phyloP scores from a whole-genome alignment of 2,329 filamentous ascomycete genomes.

The Calonectria pteridis region DNA sequence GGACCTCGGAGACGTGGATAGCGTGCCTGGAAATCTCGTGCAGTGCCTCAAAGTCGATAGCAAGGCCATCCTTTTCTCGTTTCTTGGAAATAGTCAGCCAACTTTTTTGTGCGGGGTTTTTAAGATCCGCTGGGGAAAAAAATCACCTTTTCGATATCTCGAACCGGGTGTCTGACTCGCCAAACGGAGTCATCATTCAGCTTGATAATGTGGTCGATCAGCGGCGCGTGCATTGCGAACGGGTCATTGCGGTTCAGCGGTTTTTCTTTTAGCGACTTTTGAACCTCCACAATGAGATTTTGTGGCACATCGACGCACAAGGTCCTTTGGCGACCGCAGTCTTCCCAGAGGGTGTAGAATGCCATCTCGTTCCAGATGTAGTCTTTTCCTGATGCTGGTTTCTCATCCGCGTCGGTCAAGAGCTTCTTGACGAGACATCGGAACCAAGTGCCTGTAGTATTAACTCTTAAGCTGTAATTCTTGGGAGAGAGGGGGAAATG shows the following conservation, averaged over 20 bases:
- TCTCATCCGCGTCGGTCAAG: not conserved
- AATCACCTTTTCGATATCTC: constrained; percentile 3
- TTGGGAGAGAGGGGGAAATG: too few species aligned
- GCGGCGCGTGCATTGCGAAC: not conserved
- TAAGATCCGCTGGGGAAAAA: not conserved
- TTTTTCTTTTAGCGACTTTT: not conserved
- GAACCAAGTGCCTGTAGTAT: constrained; percentile 12
- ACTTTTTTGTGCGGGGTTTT: too few species aligned
- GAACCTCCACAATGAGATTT: not conserved
- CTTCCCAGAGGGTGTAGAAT: constrained; percentile 10
- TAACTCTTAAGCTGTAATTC: not conserved
- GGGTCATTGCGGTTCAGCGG: not conserved
- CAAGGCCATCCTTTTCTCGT: not conserved
- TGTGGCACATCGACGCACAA: not conserved
- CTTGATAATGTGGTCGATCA: constrained; percentile 4
- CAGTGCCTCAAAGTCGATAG: not conserved
- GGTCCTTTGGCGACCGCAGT: not conserved
- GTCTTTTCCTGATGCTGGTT: not conserved
- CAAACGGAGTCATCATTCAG: constrained; percentile 8
- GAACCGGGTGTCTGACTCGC: constrained; percentile 3
- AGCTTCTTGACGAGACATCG: constrained; percentile 10
- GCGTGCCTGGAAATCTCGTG: constrained; percentile 17
- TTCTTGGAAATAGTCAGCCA: not conserved
- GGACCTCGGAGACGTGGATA: constrained; percentile 15
- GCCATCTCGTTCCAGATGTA: constrained; percentile 17